These are phyloP conservation scores for Blastobotrys peoriensis DNA, from an alignment of 805 yeast genomes.

Conservation along the genomic window DNA sequence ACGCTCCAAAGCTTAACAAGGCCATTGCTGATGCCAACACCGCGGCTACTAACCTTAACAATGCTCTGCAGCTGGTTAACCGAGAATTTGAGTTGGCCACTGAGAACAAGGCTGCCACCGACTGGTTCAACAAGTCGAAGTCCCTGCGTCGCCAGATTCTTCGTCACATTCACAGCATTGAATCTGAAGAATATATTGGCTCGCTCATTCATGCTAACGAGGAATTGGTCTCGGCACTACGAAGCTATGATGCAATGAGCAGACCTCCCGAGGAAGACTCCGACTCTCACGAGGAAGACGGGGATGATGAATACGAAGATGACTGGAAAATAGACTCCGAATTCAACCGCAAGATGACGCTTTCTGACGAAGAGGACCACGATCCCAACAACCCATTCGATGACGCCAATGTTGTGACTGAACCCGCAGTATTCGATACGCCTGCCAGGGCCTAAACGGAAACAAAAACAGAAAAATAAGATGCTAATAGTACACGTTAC, in stretches of 20 bases:
- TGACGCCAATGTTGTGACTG: conserved; percentile 37
- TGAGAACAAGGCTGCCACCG: conserved; percentile 56
- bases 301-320: conserved; percentile 30
- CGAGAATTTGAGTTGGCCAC: conserved; percentile 47
- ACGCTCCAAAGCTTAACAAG: conserved; percentile 62
- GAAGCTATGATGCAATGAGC: conserved; percentile 56
- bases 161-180: conserved; percentile 75
- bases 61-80: conserved; percentile 44
- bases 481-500: no score
- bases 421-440: conserved; percentile 11
- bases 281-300: conserved; percentile 20
- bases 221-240: conserved; percentile 70
- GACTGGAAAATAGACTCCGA: conserved; percentile 21
- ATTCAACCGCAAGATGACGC: conserved; percentile 6
- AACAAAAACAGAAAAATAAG: background rate
- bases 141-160: conserved; percentile 70
- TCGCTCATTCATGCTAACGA: conserved; percentile 85
- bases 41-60: conserved; percentile 62
- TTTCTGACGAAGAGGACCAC: conserved; percentile 27
- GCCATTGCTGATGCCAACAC: conserved; percentile 72
- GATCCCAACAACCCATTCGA: conserved; percentile 44
- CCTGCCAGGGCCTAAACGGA: background rate
- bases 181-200: conserved; percentile 84
- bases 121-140: conserved; percentile 68
- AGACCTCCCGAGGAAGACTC: conserved; percentile 36